Base-by-base conservation (phyloP, 192 early-diverging fungal genomes). In the Linnemannia schmuckeri region DNA sequence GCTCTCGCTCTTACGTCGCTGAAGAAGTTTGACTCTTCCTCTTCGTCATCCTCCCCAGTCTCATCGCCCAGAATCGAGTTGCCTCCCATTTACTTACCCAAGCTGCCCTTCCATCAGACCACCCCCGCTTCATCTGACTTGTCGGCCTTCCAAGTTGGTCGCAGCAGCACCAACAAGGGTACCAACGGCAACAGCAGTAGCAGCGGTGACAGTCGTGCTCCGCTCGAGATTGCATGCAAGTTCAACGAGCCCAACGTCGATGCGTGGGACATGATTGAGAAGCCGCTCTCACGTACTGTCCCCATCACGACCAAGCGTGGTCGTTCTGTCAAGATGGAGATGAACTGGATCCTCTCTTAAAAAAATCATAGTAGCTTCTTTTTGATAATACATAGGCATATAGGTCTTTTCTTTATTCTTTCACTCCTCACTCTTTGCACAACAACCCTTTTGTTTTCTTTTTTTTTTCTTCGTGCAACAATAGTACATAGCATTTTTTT, bases 241-340 rank as follows among this genome's bases (percentile, higher is more conserved):
- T 86, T 81, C 79, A 86, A 86, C 49, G 84, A 86, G 71, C 84
- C 84, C 68, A 86, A 86, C 47, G 79, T 86, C 17, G 84, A 86
- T 70, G 84, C 84, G 13, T 86, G 84, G 84, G 84, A 86, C 41
- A 77, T 86, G 84, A 86, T 86, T 30, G 84, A 86, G 79, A 80
- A 76, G 79, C 84, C 84, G 0, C 42, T 86, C 27, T 86, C 84
- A 40, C 74, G 79, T 22, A 61, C 75, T 6, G 61, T 77, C 17
- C 70, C 78, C 35, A 49, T 77, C n/a, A 55, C 75, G 37, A 77
- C 79, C 15, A 86, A 80, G 79, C 74, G 79, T 24, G 75, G 84
- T 44, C 84, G 84, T 35, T 81, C 84, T 40, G 55, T 77, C 57
- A 86, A 86, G 79, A 86, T 86, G 84, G 84, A 86, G 79, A 75